Conservation (phyloP, 2,329 filamentous ascomycete species). For the Gaeumannomyces tritici region DNA sequence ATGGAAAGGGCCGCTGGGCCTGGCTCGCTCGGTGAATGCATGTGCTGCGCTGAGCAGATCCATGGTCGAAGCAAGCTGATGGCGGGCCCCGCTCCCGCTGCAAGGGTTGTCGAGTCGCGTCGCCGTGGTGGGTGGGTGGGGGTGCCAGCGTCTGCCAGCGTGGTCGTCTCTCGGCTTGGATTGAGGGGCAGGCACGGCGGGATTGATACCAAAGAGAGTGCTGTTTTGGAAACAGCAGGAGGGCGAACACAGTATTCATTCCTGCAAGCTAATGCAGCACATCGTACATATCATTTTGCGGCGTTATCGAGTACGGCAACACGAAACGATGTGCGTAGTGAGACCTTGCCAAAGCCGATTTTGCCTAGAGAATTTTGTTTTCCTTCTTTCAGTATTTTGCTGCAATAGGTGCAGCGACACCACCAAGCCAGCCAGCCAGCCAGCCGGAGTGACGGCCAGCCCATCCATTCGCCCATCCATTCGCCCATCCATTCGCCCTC, state of each 20-base stretch:
- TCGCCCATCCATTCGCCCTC: no score
- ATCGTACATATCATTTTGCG: neutral
- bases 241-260: neutral
- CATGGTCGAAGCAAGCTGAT: neutral
- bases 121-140: no score
- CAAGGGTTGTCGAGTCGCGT: neutral
- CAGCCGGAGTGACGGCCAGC: neutral
- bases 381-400: neutral
- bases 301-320: neutral
- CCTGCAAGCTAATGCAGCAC: neutral
- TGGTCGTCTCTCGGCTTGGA: no score
- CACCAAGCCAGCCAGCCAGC: neutral
- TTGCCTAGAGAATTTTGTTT: neutral
- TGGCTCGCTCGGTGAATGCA: neutral
- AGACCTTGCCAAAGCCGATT: neutral
- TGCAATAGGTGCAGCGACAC: neutral
- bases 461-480: no score
- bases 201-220: neutral
- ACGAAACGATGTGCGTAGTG: neutral
- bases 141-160: no score
- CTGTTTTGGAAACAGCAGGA: neutral
- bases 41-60: neutral
- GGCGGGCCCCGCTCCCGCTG: neutral
- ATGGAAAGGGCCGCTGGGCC: neutral
- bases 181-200: no score